A percentile compares a stretch with the other conserved stretches of the same genome.
Conservation (phyloP, 495 filamentous ascomycete species). For the Penicillium antarcticum region DNA sequence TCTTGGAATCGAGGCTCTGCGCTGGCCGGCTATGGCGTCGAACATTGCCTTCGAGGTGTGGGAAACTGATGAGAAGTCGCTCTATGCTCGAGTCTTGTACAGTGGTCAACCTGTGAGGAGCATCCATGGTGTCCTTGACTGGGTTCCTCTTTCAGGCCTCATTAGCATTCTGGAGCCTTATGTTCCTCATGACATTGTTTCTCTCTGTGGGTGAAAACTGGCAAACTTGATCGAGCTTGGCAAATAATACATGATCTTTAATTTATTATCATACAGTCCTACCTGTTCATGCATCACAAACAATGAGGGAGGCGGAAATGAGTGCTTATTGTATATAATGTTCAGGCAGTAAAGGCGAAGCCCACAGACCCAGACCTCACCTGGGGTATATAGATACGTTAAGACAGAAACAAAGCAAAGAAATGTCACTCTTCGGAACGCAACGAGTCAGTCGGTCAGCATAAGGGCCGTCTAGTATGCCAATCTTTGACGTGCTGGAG, state of each 20-base stretch:
- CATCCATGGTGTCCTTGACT: slow-evolving; percentile 32
- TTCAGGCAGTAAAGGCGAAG: too few relatives aligned
- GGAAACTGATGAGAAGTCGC: slow-evolving; percentile 8
- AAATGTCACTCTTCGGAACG: too few relatives aligned
- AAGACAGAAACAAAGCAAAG: too few relatives aligned
- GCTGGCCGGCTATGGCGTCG: slow-evolving; percentile 31
- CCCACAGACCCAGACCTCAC: too few relatives aligned
- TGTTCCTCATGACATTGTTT: slow-evolving; percentile 31
- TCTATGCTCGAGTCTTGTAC: slow-evolving; percentile 39
- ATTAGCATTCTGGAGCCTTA: slow-evolving; percentile 21
- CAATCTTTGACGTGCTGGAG: too few relatives aligned
- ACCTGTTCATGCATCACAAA: too few relatives aligned
- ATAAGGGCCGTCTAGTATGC: too few relatives aligned
- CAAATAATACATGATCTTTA: neutral
- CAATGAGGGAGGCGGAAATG: too few relatives aligned
- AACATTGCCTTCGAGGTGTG: slow-evolving; percentile 32
- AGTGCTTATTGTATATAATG: too few relatives aligned
- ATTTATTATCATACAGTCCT: too few relatives aligned
- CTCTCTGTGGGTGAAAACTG: neutral
- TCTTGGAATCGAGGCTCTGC: slow-evolving; percentile 25
- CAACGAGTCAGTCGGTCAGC: too few relatives aligned
- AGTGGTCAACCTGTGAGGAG: slow-evolving; percentile 35
- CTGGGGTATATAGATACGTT: too few relatives aligned
- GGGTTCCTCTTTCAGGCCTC: slow-evolving; percentile 28
- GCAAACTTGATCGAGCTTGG: neutral